Evolutionary conservation across 768 basidiomycete species (phyloP).

Genomic region (Ephemerocybe angulata): DNA sequence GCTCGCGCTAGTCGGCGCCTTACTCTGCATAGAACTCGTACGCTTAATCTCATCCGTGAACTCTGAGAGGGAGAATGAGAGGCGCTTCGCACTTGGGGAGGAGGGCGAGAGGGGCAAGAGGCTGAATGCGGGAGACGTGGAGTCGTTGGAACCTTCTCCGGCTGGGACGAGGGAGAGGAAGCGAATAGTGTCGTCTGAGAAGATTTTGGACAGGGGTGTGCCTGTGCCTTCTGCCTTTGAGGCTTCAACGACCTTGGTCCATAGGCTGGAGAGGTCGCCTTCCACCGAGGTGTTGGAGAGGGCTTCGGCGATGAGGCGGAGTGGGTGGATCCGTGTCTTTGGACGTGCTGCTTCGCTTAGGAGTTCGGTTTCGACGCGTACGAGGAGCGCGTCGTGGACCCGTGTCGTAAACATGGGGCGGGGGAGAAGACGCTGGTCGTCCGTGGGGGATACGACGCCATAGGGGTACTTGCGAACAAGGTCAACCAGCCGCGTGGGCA

Average conservation of each 20-base stretch:
- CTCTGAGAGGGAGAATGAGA: slow-evolving; percentile 27
- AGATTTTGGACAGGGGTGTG: slow-evolving; percentile 48
- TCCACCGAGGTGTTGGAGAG: slow-evolving; percentile 39
- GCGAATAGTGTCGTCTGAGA: slow-evolving; percentile 67
- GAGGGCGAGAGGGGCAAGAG: slow-evolving; percentile 24
- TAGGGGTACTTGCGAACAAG: slow-evolving; percentile 66
- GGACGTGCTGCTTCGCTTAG: slow-evolving; percentile 38
- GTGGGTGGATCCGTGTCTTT: slow-evolving; percentile 39
- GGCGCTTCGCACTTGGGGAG: slow-evolving; percentile 25
- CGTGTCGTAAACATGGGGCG: slow-evolving; percentile 69
- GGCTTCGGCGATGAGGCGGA: slow-evolving; percentile 61
- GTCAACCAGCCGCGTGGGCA: slow-evolving; percentile 70
- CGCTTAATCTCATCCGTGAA: slow-evolving; percentile 5
- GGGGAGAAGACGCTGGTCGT: slow-evolving; percentile 43
- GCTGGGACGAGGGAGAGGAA: slow-evolving; percentile 50
- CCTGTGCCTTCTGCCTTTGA: slow-evolving; percentile 30
- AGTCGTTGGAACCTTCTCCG: slow-evolving; percentile 28
- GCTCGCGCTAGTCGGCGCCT: not conserved
- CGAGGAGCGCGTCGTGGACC: slow-evolving; percentile 58
- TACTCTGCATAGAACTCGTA: not conserved
- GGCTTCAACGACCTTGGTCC: slow-evolving; percentile 51
- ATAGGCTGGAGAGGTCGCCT: slow-evolving; percentile 38
- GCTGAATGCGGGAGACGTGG: slow-evolving; percentile 30
- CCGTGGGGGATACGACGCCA: slow-evolving; percentile 29
- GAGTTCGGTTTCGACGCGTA: slow-evolving; percentile 60